Evolutionary conservation across 352 stramenopile species (phyloP), one percentile per base, ranked within the genome.

Genomic region (Phytophthora boehmeriae): DNA sequence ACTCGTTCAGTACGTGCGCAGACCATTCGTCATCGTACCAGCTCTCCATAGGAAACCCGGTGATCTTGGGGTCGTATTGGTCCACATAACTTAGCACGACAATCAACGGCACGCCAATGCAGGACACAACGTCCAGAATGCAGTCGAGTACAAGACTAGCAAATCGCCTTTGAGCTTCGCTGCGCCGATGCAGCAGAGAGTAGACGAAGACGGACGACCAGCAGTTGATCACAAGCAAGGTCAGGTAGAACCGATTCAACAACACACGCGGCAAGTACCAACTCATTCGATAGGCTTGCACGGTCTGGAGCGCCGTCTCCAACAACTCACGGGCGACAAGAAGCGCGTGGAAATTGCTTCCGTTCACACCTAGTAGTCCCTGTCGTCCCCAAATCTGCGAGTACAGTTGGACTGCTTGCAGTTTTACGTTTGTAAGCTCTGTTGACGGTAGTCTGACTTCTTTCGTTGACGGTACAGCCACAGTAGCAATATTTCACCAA

Each of bases 201-300:
- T 73, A 68, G 1, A 75, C 47, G 2, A 75, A 45, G 0, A 64
- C 50, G 28, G 57, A 61, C 5, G 53, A 58, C 66, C 61, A 75
- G 30, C 55, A 71, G 41, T 75, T 75, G 13, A 68, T 8, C 8
- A 75, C 57, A 2, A 80, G 44, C 9, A 80, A 34, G 3, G 25
- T 43, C 10, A 73, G 32, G 14, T 67, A 75, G 25, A 78, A 65
- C 1, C 62, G 56, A 30, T 80, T 74, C 16, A 78, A 56, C 51
- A 64, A 63, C 25, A 68, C 53, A 2, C 53, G 57, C 14, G 55
- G 49, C 1, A 75, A 47, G n/a, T 59, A 52, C 41, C 49, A 58
- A 16, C 61, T 75, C 66, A 75, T 75, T 5, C 53, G 41, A 13
- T 75, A 71, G 14, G 61, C 61, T 52, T 71, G 66, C 1, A 69